Evolutionary conservation across 73 alveolate genomes (phyloP).

Genomic region (Urostyla sp.): DNA sequence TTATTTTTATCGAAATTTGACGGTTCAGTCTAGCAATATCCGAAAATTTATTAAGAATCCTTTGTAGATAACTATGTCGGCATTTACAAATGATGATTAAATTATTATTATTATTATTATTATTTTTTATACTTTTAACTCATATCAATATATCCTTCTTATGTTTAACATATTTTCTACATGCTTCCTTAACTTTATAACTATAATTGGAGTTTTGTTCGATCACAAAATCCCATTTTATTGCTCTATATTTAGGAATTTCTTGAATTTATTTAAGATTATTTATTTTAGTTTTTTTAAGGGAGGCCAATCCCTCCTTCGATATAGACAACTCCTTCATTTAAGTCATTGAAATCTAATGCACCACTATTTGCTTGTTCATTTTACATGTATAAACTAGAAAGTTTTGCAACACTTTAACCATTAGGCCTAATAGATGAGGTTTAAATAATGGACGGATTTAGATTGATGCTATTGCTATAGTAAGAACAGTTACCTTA

Average conservation of each 20-base stretch:
- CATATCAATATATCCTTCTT: slow-evolving; percentile 17
- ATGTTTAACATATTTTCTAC: background rate
- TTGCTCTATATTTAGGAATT: background rate
- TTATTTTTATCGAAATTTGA: too few species aligned
- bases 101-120: too few species aligned
- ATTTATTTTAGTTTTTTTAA: background rate
- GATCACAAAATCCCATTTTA: background rate
- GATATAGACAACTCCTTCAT: slow-evolving; percentile 32
- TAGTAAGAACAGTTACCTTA: too few species aligned
- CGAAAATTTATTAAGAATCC: too few species aligned
- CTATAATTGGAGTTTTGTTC: background rate
- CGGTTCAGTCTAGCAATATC: too few species aligned
- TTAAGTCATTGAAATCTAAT: slow-evolving; percentile 21
- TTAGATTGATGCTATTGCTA: too few species aligned
- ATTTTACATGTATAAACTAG: too few species aligned
- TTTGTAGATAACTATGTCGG: too few species aligned
- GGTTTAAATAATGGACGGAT: too few species aligned
- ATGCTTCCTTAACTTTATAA: background rate
- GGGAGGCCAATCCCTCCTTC: slow-evolving; percentile 40
- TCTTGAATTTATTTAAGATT: background rate
- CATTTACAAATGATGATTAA: too few species aligned
- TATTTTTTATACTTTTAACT: background rate
- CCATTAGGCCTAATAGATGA: too few species aligned
- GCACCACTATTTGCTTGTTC: slow-evolving; percentile 4
- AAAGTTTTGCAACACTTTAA: too few species aligned